Base-by-base conservation (phyloP, 2,329 filamentous ascomycete species). In the Exophiala oligosperma region DNA sequence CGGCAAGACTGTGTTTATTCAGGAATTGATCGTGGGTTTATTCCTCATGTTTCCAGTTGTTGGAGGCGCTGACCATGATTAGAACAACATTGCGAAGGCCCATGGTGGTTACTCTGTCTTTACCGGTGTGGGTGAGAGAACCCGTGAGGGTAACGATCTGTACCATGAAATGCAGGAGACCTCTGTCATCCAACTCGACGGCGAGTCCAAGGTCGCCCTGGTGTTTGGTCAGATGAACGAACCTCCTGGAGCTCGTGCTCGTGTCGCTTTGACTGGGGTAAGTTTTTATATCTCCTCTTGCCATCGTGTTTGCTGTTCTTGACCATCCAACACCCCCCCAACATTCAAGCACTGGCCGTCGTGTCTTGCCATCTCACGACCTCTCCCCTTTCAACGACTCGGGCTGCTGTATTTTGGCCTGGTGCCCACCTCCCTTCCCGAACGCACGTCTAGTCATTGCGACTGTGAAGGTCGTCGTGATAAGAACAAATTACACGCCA, bases 151-250 rank as follows among this genome's bases (percentile, higher is more conserved):
- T 87, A 99, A 99, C 88, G 94, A 99, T 88, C 81, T 99, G 85
- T 99, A 99, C 89, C 93, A 99, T 84, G 94, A 99, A 87, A 99
- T 99, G 94, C 94, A 97, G 85, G 93, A 99, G 84, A 99, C 94
- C 70, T 91, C 90, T 76, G 94, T 99, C 86, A 99, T 99, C 81
- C 88, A 99, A 81, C 91, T 99, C 69, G 94, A 99, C 68, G 94
- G 94, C 80, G 93, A 97, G 74, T 97, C 94, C 79, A 99, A 99
- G 89, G 94, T 97, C 84, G 91, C 94, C 67, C 84, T 99, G 70
- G 94, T 99, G 70, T 99, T 99, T 83, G 94, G 94, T 86, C 94
- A 99, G 86, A 99, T 99, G 94, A 99, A 99, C 87, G 94, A 99
- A 85, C 94, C 94, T 78, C 94, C 94, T 67, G 94, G 94, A 86